phyloP scores from a whole-genome alignment of 805 yeast genomes.

The Cyberlindnera nakhonratchasimensis region DNA sequence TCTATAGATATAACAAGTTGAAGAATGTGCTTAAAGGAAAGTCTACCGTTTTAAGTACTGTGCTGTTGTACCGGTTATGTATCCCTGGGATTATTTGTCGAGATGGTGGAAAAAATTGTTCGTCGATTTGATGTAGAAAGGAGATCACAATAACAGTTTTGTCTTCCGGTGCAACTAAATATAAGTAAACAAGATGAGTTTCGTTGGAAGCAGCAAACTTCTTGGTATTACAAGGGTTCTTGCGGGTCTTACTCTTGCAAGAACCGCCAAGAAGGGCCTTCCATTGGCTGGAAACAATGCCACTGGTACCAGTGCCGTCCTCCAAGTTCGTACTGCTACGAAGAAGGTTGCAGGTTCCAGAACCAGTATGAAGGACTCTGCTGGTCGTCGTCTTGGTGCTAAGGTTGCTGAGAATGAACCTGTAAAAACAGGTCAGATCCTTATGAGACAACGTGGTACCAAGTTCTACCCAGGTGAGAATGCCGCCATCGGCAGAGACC shows the following conservation, averaged over 20 bases:
- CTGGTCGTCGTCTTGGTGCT: slow-evolving; percentile 91
- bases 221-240: slow-evolving; percentile 15
- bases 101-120: slow-evolving; percentile 7
- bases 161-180: background rate
- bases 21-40: too few relatives aligned
- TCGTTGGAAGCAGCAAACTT: slow-evolving; percentile 15
- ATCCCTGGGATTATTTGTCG: slow-evolving; percentile 2
- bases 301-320: slow-evolving; percentile 13
- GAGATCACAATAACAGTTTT: background rate
- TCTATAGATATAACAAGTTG: too few relatives aligned
- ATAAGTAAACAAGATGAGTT: slow-evolving; percentile 15
- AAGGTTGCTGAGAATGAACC: slow-evolving; percentile 74
- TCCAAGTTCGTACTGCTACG: slow-evolving; percentile 78
- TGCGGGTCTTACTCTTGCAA: slow-evolving; percentile 15
- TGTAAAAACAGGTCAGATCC: slow-evolving; percentile 80
- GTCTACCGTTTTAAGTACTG: too few relatives aligned
- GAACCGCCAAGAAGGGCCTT: slow-evolving; percentile 4
- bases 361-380: slow-evolving; percentile 89
- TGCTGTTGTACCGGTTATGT: too few relatives aligned
- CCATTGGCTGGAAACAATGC: slow-evolving; percentile 10
- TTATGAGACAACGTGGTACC: slow-evolving; percentile 94
- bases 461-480: slow-evolving; percentile 93
- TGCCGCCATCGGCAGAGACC: slow-evolving; percentile 86
- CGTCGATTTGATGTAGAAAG: slow-evolving; percentile 1
- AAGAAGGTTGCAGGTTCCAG: slow-evolving; percentile 95